phyloP scores from a whole-genome alignment of 2,329 filamentous ascomycete species.

The Ploettnerulaceae sp. region DNA sequence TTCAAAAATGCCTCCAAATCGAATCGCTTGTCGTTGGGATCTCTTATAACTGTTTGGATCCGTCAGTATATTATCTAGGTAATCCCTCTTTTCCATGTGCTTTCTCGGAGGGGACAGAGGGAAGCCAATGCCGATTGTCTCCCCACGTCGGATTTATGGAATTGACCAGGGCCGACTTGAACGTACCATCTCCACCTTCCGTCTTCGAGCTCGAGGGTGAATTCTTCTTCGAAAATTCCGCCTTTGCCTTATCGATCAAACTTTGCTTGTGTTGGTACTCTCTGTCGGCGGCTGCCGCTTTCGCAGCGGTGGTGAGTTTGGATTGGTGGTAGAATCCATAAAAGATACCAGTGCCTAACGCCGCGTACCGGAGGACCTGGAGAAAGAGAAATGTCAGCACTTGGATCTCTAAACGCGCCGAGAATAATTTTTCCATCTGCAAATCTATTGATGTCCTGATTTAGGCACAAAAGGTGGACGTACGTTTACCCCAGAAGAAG shows the following conservation, averaged over 20 bases:
- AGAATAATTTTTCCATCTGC: no score
- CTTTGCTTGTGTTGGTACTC: slow-evolving; percentile 89
- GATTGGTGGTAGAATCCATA: slow-evolving; percentile 96
- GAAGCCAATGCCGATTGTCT: not conserved
- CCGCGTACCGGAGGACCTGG: slow-evolving; percentile 95
- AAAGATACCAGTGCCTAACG: slow-evolving; percentile 84
- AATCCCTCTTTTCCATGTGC: not conserved
- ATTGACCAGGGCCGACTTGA: not conserved
- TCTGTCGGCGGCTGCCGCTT: slow-evolving; percentile 64
- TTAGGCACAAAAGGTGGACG: slow-evolving; percentile 32
- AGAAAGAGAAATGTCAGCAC: slow-evolving; percentile 6
- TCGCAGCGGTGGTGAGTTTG: slow-evolving; percentile 67
- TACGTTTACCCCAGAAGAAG: slow-evolving; percentile 50
- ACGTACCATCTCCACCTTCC: slow-evolving; percentile 37
- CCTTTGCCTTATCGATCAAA: slow-evolving; percentile 90
- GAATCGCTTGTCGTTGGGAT: slow-evolving; percentile 84
- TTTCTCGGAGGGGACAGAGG: no score
- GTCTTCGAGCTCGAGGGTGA: slow-evolving; percentile 40
- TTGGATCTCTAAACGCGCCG: no score
- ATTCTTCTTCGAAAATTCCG: slow-evolving; percentile 80
- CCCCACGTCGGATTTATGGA: no score
- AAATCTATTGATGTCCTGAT: not conserved
- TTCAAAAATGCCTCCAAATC: slow-evolving; percentile 83
- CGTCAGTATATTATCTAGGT: not conserved
- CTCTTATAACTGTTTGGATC: slow-evolving; percentile 55